Conservation (phyloP, 2,329 filamentous ascomycete species). For the Colletotrichum sp. region DNA sequence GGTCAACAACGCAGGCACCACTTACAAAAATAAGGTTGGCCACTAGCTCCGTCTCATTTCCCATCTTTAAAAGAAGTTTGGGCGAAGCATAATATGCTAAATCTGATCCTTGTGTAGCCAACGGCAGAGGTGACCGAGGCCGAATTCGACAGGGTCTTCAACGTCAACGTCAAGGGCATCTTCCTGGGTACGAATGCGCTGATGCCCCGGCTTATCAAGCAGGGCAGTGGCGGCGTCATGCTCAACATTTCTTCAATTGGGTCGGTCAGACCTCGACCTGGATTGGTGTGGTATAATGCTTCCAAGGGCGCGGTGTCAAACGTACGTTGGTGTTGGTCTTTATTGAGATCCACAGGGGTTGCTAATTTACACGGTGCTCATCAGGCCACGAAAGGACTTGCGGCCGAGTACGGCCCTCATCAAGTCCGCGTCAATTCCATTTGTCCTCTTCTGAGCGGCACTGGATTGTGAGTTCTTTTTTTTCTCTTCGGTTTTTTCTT, state of each 20-base stretch:
- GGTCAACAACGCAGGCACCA: conserved; percentile 66
- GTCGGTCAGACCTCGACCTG: conserved; percentile 65
- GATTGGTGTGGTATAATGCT: conserved; percentile 74
- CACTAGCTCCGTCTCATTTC: too few relatives aligned
- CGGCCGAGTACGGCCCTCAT: conserved; percentile 74
- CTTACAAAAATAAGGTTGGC: conserved; percentile 58
- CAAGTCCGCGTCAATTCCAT: conserved; percentile 77
- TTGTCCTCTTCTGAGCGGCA: conserved; percentile 71
- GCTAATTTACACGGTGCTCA: neutral
- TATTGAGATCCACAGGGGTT: neutral
- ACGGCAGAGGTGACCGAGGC: conserved; percentile 67
- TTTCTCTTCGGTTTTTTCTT: too few relatives aligned
- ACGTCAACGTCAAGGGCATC: conserved; percentile 72
- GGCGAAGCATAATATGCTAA: neutral
- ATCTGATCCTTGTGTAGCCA: conserved; percentile 33
- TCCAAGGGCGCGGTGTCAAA: conserved; percentile 70
- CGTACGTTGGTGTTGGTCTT: neutral
- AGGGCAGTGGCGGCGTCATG: conserved; percentile 75
- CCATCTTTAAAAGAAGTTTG: neutral
- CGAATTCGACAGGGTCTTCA: conserved; percentile 71
- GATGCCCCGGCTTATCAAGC: conserved; percentile 55
- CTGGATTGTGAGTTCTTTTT: conserved; percentile 55
- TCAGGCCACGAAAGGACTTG: conserved; percentile 59
- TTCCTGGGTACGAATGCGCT: conserved; percentile 62
- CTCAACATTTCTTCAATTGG: conserved; percentile 80